Evolutionary conservation across 148 eudicot species (phyloP).

Genomic region (Gaultheria prostrata): DNA sequence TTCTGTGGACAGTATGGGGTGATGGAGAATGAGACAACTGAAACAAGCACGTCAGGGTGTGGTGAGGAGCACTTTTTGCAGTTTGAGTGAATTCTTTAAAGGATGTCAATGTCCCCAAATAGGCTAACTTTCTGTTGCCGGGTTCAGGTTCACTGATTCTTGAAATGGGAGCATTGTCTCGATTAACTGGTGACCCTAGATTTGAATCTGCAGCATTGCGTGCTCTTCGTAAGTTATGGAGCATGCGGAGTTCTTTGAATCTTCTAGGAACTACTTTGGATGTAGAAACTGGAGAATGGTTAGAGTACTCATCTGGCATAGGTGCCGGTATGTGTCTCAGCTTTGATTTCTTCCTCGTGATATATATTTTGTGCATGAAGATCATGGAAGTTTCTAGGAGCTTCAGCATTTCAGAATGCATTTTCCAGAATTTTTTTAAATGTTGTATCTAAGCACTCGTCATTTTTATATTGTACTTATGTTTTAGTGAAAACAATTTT

Average conservation of each 20-base stretch:
- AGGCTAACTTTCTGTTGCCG: conserved; percentile 26
- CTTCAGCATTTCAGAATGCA: background rate
- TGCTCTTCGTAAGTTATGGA: conserved; percentile 90
- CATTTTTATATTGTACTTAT: background rate
- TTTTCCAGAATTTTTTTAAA: background rate
- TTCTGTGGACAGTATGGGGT: conserved; percentile 90
- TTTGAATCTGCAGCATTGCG: conserved; percentile 84
- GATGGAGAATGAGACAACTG: conserved; percentile 90
- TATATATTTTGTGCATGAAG: background rate
- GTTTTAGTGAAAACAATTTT: background rate
- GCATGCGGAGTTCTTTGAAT: conserved; percentile 94
- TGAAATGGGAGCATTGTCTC: conserved; percentile 94
- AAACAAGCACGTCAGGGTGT: conserved; percentile 98
- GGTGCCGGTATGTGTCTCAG: conserved; percentile 72
- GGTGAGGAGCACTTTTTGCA: conserved; percentile 48
- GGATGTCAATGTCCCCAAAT: conserved; percentile 19
- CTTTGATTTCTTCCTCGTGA: conserved; percentile 7
- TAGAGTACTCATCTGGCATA: conserved; percentile 87
- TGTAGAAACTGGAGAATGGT: conserved; percentile 85
- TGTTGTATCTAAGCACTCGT: background rate
- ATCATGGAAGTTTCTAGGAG: conserved; percentile 1
- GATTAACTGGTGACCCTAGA: conserved; percentile 82
- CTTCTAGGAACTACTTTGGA: conserved; percentile 91
- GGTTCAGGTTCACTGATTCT: conserved; percentile 87
- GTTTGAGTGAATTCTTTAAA: conserved; percentile 10